Percentiles rank a stretch among this genome's conserved stretches.
These are phyloP conservation scores for Suillus brevipes DNA, from an alignment of 768 basidiomycete genomes.

Conservation along the genomic window DNA sequence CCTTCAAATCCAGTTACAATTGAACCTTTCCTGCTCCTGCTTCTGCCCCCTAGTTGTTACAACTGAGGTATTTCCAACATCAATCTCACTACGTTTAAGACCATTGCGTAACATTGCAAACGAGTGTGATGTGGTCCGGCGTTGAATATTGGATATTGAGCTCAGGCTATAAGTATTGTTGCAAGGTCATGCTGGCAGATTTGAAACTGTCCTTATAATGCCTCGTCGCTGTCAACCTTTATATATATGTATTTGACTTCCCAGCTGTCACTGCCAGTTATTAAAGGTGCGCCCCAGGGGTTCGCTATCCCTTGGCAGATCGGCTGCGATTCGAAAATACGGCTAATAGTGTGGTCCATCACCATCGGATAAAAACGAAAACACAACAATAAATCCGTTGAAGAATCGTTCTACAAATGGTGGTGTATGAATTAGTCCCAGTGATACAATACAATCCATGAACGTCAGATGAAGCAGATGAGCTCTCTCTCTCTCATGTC, in stretches of 20 bases:
- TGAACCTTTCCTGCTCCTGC: background rate
- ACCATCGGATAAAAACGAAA: background rate
- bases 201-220: background rate
- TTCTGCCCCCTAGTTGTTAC: background rate
- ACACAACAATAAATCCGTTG: background rate
- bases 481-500: slow-evolving; percentile 11
- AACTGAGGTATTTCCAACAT: background rate
- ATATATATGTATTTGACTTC: background rate
- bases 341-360: background rate
- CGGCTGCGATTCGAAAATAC: background rate
- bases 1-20: background rate
- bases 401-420: background rate
- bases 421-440: slow-evolving; percentile 12
- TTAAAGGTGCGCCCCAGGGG: background rate
- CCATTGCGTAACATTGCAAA: background rate
- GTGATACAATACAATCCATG: slow-evolving; percentile 12
- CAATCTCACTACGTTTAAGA: background rate
- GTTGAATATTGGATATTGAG: background rate
- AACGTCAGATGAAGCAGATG: slow-evolving; percentile 8
- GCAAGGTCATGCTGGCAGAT: background rate
- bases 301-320: background rate
- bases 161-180: background rate
- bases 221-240: background rate
- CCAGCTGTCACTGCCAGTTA: background rate
- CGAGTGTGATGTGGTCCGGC: background rate